A percentile compares a stretch with the other conserved stretches of the same genome.
phyloP scores from a whole-genome alignment of 2,329 filamentous ascomycete genomes.

The Hypoxylon sp. region DNA sequence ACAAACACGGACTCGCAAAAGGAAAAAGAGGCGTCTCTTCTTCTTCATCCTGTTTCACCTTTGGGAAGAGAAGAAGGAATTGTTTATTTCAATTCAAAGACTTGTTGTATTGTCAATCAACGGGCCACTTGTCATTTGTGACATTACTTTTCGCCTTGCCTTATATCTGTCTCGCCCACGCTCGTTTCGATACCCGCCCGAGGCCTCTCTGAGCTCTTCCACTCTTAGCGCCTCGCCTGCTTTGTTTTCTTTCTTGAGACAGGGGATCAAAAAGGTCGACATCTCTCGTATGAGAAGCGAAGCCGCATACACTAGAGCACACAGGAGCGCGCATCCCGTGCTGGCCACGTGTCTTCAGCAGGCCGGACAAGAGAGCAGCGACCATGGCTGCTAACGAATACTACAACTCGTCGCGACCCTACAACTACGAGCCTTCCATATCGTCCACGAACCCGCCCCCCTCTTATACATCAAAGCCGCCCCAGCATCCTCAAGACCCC shows the following conservation, averaged over 20 bases:
- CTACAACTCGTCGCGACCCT: conserved; percentile 58
- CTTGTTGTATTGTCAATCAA: conserved; percentile 6
- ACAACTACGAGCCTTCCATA: conserved; percentile 52
- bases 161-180: conserved; percentile 17
- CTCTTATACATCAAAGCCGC: conserved; percentile 49
- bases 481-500: conserved; percentile 44
- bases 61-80: no score
- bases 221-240: not conserved
- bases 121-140: not conserved
- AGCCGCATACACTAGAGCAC: not conserved
- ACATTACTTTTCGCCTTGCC: conserved; percentile 11
- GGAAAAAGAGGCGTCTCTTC: conserved; percentile 2
- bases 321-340: conserved; percentile 3
- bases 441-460: conserved; percentile 57
- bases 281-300: not conserved
- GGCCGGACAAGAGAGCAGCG: not conserved
- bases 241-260: not conserved
- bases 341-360: conserved; percentile 17
- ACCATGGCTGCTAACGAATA: conserved; percentile 73
- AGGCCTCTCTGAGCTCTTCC: not conserved
- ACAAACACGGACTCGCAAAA: conserved; percentile 26
- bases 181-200: conserved; percentile 15
- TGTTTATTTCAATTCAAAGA: not conserved
- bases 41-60: conserved; percentile 11
- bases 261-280: not conserved